Conservation (phyloP, 1,284 basidiomycete species). For the Prillingera fragicola region DNA sequence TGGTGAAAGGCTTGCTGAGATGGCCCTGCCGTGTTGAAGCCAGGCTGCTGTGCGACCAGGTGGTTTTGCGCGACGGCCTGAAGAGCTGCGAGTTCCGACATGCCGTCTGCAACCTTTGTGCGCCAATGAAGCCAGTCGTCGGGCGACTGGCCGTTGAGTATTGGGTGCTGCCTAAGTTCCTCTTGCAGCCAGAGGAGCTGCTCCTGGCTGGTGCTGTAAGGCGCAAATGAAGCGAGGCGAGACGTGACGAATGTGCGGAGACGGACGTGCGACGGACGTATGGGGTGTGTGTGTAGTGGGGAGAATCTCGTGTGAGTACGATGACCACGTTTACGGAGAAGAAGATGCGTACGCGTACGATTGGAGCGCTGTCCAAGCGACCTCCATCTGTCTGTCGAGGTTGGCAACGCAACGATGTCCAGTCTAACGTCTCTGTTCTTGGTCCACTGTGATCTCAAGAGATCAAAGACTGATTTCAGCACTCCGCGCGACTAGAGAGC, state of each 20-base stretch:
- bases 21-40: not conserved
- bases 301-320: constrained; percentile 10
- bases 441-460: too few relatives aligned
- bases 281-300: not conserved
- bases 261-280: not conserved
- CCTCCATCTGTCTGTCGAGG: constrained; percentile 12
- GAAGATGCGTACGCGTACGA: constrained; percentile 22
- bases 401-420: not conserved
- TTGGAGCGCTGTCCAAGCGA: constrained; percentile 1
- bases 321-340: not conserved
- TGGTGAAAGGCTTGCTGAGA: not conserved
- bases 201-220: constrained; percentile 11
- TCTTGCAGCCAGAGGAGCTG: constrained; percentile 24
- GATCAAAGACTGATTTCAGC: too few relatives aligned
- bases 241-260: not conserved
- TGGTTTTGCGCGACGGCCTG: too few relatives aligned
- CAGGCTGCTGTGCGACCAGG: too few relatives aligned
- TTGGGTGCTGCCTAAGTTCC: constrained; percentile 18
- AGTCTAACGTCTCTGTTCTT: not conserved
- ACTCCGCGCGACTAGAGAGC: too few relatives aligned
- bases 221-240: not conserved
- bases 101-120: constrained; percentile 21
- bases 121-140: constrained; percentile 30
- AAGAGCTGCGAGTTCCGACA: constrained; percentile 20
- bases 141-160: constrained; percentile 13